Evolutionary conservation across 2,329 filamentous ascomycete species (phyloP).

Genomic region (Fusarium nodosum): DNA sequence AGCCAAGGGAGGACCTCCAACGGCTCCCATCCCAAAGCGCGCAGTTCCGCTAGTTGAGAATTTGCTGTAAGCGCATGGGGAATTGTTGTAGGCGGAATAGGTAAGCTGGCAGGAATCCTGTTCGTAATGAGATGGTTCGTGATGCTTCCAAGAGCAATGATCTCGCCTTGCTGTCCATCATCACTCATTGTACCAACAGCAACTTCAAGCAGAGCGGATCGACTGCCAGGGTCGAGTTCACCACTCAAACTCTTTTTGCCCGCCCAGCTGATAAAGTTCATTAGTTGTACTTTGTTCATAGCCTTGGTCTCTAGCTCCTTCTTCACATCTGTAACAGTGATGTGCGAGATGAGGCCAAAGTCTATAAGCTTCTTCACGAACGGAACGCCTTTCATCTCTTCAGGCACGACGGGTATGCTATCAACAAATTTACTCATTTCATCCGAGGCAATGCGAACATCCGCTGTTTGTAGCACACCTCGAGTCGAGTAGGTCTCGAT

Average conservation of each 20-base stretch:
- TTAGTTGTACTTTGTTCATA: slow-evolving; percentile 81
- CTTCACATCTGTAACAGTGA: slow-evolving; percentile 89
- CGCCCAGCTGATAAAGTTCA: slow-evolving; percentile 88
- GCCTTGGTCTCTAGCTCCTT: slow-evolving; percentile 86
- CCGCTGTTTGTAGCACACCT: slow-evolving; percentile 86
- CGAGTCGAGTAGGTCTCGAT: slow-evolving; percentile 91
- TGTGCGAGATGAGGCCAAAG: slow-evolving; percentile 87
- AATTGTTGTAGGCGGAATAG: slow-evolving; percentile 84
- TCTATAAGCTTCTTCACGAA: slow-evolving; percentile 87
- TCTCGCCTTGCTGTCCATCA: slow-evolving; percentile 72
- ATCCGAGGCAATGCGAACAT: slow-evolving; percentile 81
- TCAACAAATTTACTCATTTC: slow-evolving; percentile 81
- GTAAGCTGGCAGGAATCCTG: slow-evolving; percentile 84
- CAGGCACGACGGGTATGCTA: slow-evolving; percentile 87
- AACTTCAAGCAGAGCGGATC: slow-evolving; percentile 80
- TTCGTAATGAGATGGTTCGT: slow-evolving; percentile 80
- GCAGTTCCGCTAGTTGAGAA: slow-evolving; percentile 76
- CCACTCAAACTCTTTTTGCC: slow-evolving; percentile 77
- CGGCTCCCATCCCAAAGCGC: slow-evolving; percentile 87
- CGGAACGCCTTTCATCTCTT: slow-evolving; percentile 77
- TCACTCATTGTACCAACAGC: slow-evolving; percentile 79
- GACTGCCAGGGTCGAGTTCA: slow-evolving; percentile 77
- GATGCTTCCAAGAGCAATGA: slow-evolving; percentile 84
- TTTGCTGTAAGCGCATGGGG: slow-evolving; percentile 85
- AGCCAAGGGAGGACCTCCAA: slow-evolving; percentile 90